Evolutionary conservation across 305 asterid genomes (phyloP).

Genomic region (Striga hermonthica): DNA sequence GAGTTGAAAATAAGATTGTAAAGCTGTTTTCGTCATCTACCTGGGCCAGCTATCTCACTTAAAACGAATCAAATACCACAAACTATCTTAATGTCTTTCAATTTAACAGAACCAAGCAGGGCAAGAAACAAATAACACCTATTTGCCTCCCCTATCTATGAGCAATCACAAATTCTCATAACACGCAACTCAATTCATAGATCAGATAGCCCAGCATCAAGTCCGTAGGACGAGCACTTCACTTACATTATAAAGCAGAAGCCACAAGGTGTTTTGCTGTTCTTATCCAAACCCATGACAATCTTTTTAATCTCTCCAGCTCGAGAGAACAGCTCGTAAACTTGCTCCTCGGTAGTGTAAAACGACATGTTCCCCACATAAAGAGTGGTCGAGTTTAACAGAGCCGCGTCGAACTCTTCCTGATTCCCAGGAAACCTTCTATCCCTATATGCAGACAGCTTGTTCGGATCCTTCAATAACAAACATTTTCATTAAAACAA

Average conservation of each 20-base stretch:
- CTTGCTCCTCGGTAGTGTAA: slow-evolving; percentile 96
- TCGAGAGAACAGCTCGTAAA: slow-evolving; percentile 81
- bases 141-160: neutral
- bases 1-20: too few relatives aligned
- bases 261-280: slow-evolving; percentile 91
- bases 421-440: slow-evolving; percentile 89
- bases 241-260: slow-evolving; percentile 88
- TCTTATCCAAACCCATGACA: slow-evolving; percentile 95
- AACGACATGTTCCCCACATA: slow-evolving; percentile 94
- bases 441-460: slow-evolving; percentile 86
- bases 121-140: neutral
- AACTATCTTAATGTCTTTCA: neutral
- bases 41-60: neutral
- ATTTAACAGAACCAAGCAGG: neutral
- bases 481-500: neutral
- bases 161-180: neutral
- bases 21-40: too few relatives aligned
- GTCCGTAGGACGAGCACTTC: neutral
- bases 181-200: neutral
- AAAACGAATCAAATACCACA: neutral
- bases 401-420: slow-evolving; percentile 85
- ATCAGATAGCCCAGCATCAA: neutral
- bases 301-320: slow-evolving; percentile 96
- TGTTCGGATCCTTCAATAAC: slow-evolving; percentile 63
- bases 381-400: slow-evolving; percentile 61